Evolutionary conservation across 441 rosid species (phyloP).

Genomic region (Biscutella laevigata): DNA sequence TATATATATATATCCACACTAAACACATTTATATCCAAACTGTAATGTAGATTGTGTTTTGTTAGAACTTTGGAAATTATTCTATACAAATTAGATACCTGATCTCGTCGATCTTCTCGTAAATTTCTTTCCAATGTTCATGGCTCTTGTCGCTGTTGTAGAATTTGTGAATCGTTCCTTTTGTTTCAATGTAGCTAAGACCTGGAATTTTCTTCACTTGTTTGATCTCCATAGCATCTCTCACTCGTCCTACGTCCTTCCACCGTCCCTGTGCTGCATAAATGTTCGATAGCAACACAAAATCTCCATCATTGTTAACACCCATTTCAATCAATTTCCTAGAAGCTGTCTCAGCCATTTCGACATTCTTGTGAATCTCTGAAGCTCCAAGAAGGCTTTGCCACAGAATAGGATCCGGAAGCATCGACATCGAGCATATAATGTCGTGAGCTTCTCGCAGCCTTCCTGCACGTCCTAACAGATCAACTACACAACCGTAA

Average conservation of each 20-base stretch:
- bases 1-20: too few species aligned
- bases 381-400: slow-evolving; percentile 80
- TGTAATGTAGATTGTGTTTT: too few species aligned
- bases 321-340: slow-evolving; percentile 62
- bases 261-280: slow-evolving; percentile 48
- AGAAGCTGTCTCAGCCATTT: slow-evolving; percentile 71
- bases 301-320: slow-evolving; percentile 63
- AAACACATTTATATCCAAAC: too few species aligned
- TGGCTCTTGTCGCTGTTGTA: slow-evolving; percentile 53
- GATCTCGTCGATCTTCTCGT: slow-evolving; percentile 61
- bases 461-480: slow-evolving; percentile 52
- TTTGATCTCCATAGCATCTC: slow-evolving; percentile 57
- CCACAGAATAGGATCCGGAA: slow-evolving; percentile 68
- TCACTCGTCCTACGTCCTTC: slow-evolving; percentile 68
- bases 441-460: slow-evolving; percentile 57
- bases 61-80: too few species aligned
- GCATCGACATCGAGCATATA: slow-evolving; percentile 50
- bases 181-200: slow-evolving; percentile 59
- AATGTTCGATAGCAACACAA: slow-evolving; percentile 47
- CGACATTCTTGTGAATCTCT: slow-evolving; percentile 48
- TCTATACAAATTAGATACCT: slow-evolving; percentile 22
- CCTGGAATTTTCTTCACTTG: slow-evolving; percentile 75
- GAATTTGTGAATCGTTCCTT: slow-evolving; percentile 58
- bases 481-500: slow-evolving; percentile 42
- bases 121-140: slow-evolving; percentile 46